Base-by-base conservation (phyloP, 306 rosid genomes). In the Cicer pinnatifidum region DNA sequence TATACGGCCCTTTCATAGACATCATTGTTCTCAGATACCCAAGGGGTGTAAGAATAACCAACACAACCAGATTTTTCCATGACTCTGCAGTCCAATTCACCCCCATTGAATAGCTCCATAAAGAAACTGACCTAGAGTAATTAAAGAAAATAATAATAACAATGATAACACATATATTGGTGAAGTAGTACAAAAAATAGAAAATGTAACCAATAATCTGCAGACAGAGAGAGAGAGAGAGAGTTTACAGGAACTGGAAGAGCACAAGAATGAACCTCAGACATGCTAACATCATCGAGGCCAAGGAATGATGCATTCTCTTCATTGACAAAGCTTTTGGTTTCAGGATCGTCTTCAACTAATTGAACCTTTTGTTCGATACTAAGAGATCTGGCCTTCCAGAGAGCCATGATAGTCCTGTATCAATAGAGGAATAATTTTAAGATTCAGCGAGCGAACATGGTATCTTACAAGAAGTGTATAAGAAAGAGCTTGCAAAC, bases 321-420 rank as follows among this genome's bases (percentile, higher is more conserved):
- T 10, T 95, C 99, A 67, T 81, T 48, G 46, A 54, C 79, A 64
- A 87, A 50, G 83, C 79, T 65, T 85, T 86, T 90, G 59, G 78
- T 76, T 78, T 89, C 97, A 20, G 96, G 75, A 43, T 89, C 93
- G 73, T 91, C 96, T 81, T 89, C 97, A 62, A 95, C 90, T 80
- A 95, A 85, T 67, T 82, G 87, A 77, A 85, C 95, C 82, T 87
- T 89, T 82, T 95, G 99, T 83, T 95, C 99, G n/a, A 91, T 92
- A 84, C 87, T 91, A 87, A 89, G 78, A 37, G 96, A 86, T 82
- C 87, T 91, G 46, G 99, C 89, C 84, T 90, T 95, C 99, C 99
- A 95, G 4, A 95, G 90, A 53, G 91, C 97, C 97, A 91, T 87
- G 77, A 95, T 95, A 63, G 97, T 95, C 88, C 99, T 91, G 72